phyloP scores from a whole-genome alignment of 306 rosid genomes.

The Prosopis cineraria region DNA sequence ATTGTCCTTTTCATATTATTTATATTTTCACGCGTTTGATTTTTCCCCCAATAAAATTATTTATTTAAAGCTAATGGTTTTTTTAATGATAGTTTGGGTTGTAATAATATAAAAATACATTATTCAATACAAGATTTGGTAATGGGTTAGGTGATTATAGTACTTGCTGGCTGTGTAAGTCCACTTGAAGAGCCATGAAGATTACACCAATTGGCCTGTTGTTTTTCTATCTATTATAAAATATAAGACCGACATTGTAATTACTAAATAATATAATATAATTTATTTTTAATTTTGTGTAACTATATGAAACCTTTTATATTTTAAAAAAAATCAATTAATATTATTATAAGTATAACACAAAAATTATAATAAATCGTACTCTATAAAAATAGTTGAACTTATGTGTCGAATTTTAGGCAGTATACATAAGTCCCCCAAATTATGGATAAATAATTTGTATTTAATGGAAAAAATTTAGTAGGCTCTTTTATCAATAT shows the following conservation, averaged over 20 bases:
- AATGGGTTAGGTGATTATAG: neutral
- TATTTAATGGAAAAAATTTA: too few relatives aligned
- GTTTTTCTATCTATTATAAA: neutral
- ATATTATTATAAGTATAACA: neutral
- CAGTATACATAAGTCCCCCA: too few relatives aligned
- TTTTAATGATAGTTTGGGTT: neutral
- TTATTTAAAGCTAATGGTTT: neutral
- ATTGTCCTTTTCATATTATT: constrained; percentile 17
- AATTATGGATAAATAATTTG: too few relatives aligned
- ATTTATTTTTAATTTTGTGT: neutral
- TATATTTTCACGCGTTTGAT: neutral
- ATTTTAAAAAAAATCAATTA: neutral
- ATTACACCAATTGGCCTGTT: constrained; percentile 29
- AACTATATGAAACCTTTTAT: neutral
- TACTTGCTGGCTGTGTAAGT: neutral
- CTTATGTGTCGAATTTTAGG: neutral
- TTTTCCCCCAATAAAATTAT: neutral
- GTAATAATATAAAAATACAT: neutral
- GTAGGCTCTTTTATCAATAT: too few relatives aligned
- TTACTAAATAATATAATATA: too few relatives aligned
- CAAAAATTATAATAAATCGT: neutral
- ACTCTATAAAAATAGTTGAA: neutral
- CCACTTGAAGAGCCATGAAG: constrained; percentile 36
- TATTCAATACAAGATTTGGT: neutral
- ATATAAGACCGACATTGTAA: too few relatives aligned